Evolutionary conservation across 768 basidiomycete species (phyloP), one percentile per base, ranked within the genome.

Genomic region (Kwoniella sp.): DNA sequence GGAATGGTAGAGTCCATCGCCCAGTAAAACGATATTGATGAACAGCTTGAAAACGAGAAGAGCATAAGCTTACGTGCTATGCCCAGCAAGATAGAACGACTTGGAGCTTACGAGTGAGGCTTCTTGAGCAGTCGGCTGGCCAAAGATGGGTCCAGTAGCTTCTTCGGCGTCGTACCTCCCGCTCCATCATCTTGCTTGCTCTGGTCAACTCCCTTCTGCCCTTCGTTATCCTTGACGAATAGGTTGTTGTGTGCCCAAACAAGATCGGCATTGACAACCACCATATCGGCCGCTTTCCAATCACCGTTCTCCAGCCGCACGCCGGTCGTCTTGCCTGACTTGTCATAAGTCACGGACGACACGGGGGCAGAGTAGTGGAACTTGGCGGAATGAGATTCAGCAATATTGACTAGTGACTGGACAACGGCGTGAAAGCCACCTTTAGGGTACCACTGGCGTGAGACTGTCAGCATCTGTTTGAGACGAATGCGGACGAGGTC

Each of bases 1-100:
- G 74, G 72, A 25, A 81, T 72, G 31, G 64, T 75, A 26, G 77
- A 68, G 57, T 82, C 75, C 74, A 83, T 79, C 1, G 79, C 78
- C 83, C 83, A 83, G 72, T 83, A 83, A 68, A 83, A 83, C 26
- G 79, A 81, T 60, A 83, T 82, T 5, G 76, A 77, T 2, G 82
- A 83, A 73, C 83, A 83, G 8, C 78, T 79, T n/a, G n/a, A n/a
- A n/a, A n/a, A n/a, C 2, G 9, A 28, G 45, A 25, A 0, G 31
- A 37, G 30, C 4, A 25, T 15, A 58, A 13, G 25, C 2, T 30
- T 13, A 5, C 34, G 34, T 37, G 34, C 20, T 29, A 7, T 12
- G 34, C 15, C 20, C 30, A 0, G 37, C 1, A 52, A 12, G 37
- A 13, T 4, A 47, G 0, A 4, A 48, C 53, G 29, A 47, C 11